Evolutionary conservation across 257 asterid species (phyloP).

Genomic region (Solanum chaucha): DNA sequence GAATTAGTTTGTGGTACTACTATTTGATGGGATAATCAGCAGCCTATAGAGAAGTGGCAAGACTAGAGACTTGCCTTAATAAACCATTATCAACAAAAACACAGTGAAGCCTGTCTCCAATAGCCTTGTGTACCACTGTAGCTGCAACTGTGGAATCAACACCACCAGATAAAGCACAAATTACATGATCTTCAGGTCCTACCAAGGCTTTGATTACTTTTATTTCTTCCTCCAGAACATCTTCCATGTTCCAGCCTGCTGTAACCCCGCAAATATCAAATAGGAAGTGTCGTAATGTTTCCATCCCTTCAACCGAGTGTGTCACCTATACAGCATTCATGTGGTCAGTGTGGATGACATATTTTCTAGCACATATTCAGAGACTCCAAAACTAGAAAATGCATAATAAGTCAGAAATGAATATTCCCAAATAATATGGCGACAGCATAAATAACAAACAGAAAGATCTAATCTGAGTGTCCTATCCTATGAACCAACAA

Average conservation of each 20-base stretch:
- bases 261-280: slow-evolving; percentile 68
- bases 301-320: slow-evolving; percentile 91
- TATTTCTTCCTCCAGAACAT: slow-evolving; percentile 79
- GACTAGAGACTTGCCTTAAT: slow-evolving; percentile 41
- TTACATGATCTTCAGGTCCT: slow-evolving; percentile 72
- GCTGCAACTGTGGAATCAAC: slow-evolving; percentile 98
- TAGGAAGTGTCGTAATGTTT: slow-evolving; percentile 62
- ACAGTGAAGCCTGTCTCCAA: slow-evolving; percentile 95
- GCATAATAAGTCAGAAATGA: background rate
- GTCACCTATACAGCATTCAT: slow-evolving; percentile 52
- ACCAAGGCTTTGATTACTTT: slow-evolving; percentile 52
- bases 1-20: background rate
- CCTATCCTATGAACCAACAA: background rate
- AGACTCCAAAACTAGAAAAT: background rate
- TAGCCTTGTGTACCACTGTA: slow-evolving; percentile 87
- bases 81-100: slow-evolving; percentile 94
- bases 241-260: slow-evolving; percentile 86
- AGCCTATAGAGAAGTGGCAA: background rate
- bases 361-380: background rate
- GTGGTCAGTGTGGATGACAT: background rate
- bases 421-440: background rate
- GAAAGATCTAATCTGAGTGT: background rate
- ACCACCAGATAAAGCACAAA: slow-evolving; percentile 96
- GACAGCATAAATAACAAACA: background rate
- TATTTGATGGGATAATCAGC: background rate